Percentiles rank a stretch among this genome's conserved stretches.
Evolutionary conservation across 106 monocot genomes (phyloP).

Genomic region (Dendrobium nobile): DNA sequence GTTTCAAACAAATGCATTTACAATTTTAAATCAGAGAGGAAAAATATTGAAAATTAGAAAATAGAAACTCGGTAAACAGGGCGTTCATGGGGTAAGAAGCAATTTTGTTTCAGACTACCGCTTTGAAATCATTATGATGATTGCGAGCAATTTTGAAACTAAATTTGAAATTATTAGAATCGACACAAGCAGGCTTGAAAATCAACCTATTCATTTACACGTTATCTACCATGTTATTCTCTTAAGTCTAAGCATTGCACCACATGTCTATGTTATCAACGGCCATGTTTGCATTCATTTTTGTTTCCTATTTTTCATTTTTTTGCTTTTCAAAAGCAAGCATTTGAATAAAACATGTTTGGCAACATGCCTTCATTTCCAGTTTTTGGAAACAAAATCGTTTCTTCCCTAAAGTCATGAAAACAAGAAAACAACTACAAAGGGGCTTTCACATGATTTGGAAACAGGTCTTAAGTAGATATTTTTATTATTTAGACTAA

Average conservation of each 20-base stretch:
- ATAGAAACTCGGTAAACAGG: neutral
- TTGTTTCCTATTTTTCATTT: neutral
- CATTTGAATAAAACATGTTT: neutral
- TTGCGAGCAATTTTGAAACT: too few species aligned
- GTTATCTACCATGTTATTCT: neutral
- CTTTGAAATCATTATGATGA: too few species aligned
- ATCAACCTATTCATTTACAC: neutral
- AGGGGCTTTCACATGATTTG: too few species aligned
- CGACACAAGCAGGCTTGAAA: neutral
- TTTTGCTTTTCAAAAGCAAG: neutral
- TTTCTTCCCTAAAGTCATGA: too few species aligned
- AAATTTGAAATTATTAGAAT: too few species aligned
- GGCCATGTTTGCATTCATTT: neutral
- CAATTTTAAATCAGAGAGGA: constrained; percentile 1
- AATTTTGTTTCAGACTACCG: too few species aligned
- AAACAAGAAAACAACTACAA: too few species aligned
- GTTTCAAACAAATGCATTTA: neutral
- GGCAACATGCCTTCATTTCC: too few species aligned
- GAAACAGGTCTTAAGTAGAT: too few species aligned
- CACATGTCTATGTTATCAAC: neutral
- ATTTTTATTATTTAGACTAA: too few species aligned
- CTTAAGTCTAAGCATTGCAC: neutral
- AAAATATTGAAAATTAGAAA: neutral
- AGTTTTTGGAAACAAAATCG: too few species aligned
- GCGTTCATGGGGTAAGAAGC: too few species aligned